Conservation (phyloP, 768 basidiomycete species). For the Tricholoma terreum region DNA sequence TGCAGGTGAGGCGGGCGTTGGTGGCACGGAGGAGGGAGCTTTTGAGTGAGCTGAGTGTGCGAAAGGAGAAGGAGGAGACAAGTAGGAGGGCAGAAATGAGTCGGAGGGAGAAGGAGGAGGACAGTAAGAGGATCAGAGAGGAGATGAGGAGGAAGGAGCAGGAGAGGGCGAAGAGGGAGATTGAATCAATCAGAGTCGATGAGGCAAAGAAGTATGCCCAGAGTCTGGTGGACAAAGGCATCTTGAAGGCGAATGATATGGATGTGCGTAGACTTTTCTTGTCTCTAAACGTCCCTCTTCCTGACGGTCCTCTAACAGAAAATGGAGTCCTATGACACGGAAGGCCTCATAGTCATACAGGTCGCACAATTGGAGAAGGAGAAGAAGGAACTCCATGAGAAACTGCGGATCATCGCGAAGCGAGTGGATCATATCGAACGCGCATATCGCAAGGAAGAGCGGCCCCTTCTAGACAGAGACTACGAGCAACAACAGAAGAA, state of each 20-base stretch:
- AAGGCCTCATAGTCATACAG: slow-evolving; percentile 83
- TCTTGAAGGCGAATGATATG: slow-evolving; percentile 59
- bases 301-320: slow-evolving; percentile 43
- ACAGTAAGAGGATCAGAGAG: slow-evolving; percentile 56
- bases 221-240: slow-evolving; percentile 75
- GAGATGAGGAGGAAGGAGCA: slow-evolving; percentile 61
- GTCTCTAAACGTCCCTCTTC: slow-evolving; percentile 6
- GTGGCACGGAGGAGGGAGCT: slow-evolving; percentile 85
- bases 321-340: slow-evolving; percentile 81
- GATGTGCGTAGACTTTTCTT: slow-evolving; percentile 44
- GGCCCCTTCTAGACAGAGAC: slow-evolving; percentile 79
- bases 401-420: slow-evolving; percentile 79
- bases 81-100: slow-evolving; percentile 69
- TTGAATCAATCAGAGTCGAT: slow-evolving; percentile 73
- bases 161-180: slow-evolving; percentile 66
- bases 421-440: slow-evolving; percentile 95
- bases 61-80: slow-evolving; percentile 88
- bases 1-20: slow-evolving; percentile 72
- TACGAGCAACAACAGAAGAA: slow-evolving; percentile 81
- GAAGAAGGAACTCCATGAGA: slow-evolving; percentile 81
- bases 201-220: slow-evolving; percentile 90
- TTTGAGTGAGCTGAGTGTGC: slow-evolving; percentile 74
- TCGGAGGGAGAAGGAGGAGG: slow-evolving; percentile 68
- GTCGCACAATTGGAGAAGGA: slow-evolving; percentile 97
- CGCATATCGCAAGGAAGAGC: slow-evolving; percentile 91